Base-by-base conservation (phyloP, 2,329 filamentous ascomycete species). In the Fusarium robinianum region DNA sequence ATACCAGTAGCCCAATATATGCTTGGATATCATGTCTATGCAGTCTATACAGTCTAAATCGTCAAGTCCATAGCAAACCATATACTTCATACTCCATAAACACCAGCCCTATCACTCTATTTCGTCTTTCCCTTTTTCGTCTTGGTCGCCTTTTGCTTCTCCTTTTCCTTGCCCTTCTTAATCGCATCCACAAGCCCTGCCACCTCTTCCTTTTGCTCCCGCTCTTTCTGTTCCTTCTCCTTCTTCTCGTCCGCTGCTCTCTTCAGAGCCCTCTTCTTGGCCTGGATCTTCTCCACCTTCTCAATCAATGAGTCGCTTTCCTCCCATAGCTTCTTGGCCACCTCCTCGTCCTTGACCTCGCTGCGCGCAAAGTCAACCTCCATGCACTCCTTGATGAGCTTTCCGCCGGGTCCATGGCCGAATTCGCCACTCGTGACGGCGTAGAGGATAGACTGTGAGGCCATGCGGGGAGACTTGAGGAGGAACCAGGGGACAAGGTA, bases 301-400 rank as follows among this genome's bases (percentile, higher is more conserved):
- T 95, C 85, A 42, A 97, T 85, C 52, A 95, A 80, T 63, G 82
- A 83, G 62, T 96, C 91, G 63, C 88, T 96, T 46, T 88, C 84
- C 63, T 95, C 82, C 92, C 92, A 99, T 11, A 99, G 73, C 65
- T 84, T 81, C 77, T 95, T 90, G 46, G 90, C 90, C 19, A 88
- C 71, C 14, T 79, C 79, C 53, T 95, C 90, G 63, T 95, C 87
- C 53, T 79, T 78, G 30, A 96, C 77, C 61, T 96, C 91, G 17
- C 72, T 75, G 39, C 88, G 77, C 17, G 85, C 78, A 66, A 83
- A 86, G 51, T 86, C 80, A 12, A 91, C 77, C 62, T 89, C 81
- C 57, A 81, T 83, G 65, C 92, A 97, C 68, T 97, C 95, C 69
- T 96, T 97, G 64, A 99, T 77, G 34, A 95, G 65, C 63, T 79